A percentile compares a stretch with the other conserved stretches of the same genome.
Conservation (phyloP, 2,329 filamentous ascomycete species). For the Penicillium sp. region DNA sequence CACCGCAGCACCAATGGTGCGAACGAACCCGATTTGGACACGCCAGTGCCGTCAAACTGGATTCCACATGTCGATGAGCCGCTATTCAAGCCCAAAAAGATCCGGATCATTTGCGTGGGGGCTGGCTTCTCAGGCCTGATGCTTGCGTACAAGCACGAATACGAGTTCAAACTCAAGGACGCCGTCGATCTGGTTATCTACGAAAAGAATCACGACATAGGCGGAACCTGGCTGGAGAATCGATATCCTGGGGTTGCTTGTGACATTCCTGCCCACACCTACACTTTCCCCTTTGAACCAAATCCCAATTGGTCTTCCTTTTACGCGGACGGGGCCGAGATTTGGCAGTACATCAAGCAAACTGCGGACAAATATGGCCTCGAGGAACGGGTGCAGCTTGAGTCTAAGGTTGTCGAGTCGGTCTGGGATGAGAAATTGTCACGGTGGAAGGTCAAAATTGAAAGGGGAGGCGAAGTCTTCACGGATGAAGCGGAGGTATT, state of each 20-base stretch:
- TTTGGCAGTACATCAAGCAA: slow-evolving; percentile 53
- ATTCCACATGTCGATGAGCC: too few species aligned
- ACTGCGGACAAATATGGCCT: slow-evolving; percentile 52
- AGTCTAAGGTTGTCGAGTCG: slow-evolving; percentile 49
- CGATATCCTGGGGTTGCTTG: slow-evolving; percentile 42
- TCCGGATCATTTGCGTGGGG: too few species aligned
- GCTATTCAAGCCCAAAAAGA: too few species aligned
- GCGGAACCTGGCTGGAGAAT: slow-evolving; percentile 43
- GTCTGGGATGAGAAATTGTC: slow-evolving; percentile 47
- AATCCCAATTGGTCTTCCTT: slow-evolving; percentile 53
- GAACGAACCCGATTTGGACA: too few species aligned
- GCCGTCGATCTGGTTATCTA: too few species aligned
- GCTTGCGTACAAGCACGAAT: too few species aligned
- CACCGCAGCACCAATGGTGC: too few species aligned
- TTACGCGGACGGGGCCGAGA: slow-evolving; percentile 54
- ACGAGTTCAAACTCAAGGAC: too few species aligned
- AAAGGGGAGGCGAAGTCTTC: slow-evolving; percentile 24
- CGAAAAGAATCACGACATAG: slow-evolving; percentile 26
- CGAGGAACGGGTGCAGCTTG: slow-evolving; percentile 53
- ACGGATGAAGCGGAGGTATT: slow-evolving; percentile 37
- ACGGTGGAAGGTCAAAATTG: slow-evolving; percentile 25
- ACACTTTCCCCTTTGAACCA: slow-evolving; percentile 58
- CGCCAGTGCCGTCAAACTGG: too few species aligned
- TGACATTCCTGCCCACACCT: slow-evolving; percentile 54
- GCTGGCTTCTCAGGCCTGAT: too few species aligned